Evolutionary conservation across 352 stramenopile species (phyloP), one percentile per base, ranked within the genome.

Genomic region (Pilasporangium apinafurcum): DNA sequence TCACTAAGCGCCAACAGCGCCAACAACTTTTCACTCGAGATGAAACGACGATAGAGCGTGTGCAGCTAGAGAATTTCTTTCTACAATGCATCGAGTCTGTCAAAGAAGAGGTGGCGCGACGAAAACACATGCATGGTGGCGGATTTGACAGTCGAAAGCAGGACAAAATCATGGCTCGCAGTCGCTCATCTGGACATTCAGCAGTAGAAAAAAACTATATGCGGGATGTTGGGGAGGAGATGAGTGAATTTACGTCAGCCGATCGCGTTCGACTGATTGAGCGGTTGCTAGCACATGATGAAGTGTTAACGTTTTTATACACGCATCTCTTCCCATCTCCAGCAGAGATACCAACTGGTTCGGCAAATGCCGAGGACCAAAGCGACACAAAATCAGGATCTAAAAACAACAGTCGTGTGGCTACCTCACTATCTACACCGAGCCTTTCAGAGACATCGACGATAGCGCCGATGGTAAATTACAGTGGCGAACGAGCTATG

Each of bases 1-100:
- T 53, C 13, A 32, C 49, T 27, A 71, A 74, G 44, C 53, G 51
- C 18, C 59, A 76, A 17, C 77, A 83, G 17, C 51, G 62, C 8
- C n/a, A n/a, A n/a, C n/a, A n/a, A n/a, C n/a, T 64, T 5, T 17
- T 72, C 4, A 41, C 34, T 8, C 51, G 48, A 10, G 58, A 62
- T 17, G 68, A 62, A 5, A 44, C 59, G 14, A 55, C 53, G 8
- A n/a, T n/a, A n/a, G 62, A 62, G 9, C 60, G 65, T 5, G 75
- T 73, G 5, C 62, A 69, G 13, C 52, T 93, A 17, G 75, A 92
- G 43, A 65, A 64, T 16, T 84, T 93, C 28, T 93, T 94, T 36
- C 51, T 90, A 35, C 62, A 85, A 44, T 92, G 80, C 50, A 54
- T 95, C n/a, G 69, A 92, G 8, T 75, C 78, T 0, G 74, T 94